These are phyloP conservation scores for Austroboletus niveus DNA, from an alignment of 1,284 basidiomycete genomes.

Conservation along the genomic window DNA sequence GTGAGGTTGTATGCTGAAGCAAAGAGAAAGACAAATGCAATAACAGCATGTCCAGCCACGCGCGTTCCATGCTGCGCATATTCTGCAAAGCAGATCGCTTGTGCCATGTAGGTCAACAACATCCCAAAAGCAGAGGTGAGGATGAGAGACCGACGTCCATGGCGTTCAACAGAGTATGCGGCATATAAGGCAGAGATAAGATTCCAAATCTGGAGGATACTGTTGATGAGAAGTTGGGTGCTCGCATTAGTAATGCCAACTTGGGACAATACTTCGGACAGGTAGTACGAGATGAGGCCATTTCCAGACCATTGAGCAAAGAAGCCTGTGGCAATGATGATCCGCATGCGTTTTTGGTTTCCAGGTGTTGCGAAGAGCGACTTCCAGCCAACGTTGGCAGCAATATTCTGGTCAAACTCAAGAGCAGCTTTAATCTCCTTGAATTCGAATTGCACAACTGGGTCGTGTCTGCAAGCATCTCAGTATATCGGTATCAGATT, in stretches of 20 bases:
- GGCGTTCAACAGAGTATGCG: slow-evolving; percentile 52
- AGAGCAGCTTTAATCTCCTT: slow-evolving; percentile 73
- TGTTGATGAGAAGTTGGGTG: slow-evolving; percentile 61
- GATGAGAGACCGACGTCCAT: background rate
- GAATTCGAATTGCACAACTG: slow-evolving; percentile 68
- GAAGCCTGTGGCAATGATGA: slow-evolving; percentile 66
- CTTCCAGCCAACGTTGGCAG: background rate
- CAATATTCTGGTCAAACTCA: slow-evolving; percentile 27
- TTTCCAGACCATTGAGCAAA: slow-evolving; percentile 60
- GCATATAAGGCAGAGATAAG: slow-evolving; percentile 61
- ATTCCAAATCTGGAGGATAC: slow-evolving; percentile 75
- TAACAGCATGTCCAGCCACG: slow-evolving; percentile 58
- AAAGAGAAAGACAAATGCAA: slow-evolving; percentile 75
- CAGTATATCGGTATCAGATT: slow-evolving; percentile 18
- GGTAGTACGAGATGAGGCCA: slow-evolving; percentile 53
- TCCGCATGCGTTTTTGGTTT: slow-evolving; percentile 57
- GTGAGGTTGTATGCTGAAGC: slow-evolving; percentile 52
- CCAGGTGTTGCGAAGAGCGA: slow-evolving; percentile 17
- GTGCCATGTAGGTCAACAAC: slow-evolving; percentile 44
- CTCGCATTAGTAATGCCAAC: slow-evolving; percentile 53
- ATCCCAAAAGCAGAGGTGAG: slow-evolving; percentile 43
- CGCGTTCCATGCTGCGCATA: slow-evolving; percentile 45
- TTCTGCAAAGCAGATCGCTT: slow-evolving; percentile 48
- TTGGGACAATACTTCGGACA: slow-evolving; percentile 64
- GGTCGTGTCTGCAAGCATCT: slow-evolving; percentile 62